Base-by-base conservation (phyloP, 805 yeast species). In the Barnettozyma siamensis region DNA sequence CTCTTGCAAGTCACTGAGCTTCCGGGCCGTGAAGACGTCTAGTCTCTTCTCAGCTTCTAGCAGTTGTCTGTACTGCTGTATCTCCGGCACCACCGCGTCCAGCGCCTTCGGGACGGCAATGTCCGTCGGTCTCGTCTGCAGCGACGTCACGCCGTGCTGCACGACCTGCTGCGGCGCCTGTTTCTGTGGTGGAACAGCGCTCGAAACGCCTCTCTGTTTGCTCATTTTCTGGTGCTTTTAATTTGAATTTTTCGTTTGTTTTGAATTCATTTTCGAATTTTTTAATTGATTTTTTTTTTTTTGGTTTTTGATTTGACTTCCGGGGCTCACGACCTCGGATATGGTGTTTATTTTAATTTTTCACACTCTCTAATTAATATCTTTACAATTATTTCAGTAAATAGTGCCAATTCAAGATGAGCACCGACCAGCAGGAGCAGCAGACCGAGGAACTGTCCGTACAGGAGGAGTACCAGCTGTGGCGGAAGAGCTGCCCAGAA, bases 1-100 rank as follows among this genome's bases (percentile, higher is more conserved):
- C 44, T 89, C 95, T 59, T 87, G 95, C 43, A 88, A 70, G 54
- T 91, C 98, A 41, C 86, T 73, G 47, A 87, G 75, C 60, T 91
- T 91, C 45, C 95, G 77, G 34, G 89, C 79, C 30, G 87, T 78
- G 49, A 85, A 72, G 42, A 91, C 75, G 60, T 93, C 98, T 35
- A 91, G 64, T 47, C 78, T 73, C 46, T 78, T 75, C 60, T 93
- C 99, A n/a, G 89, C 87, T 8, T 83, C 88, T 48, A 75, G 73
- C 35, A 91, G 68, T 40, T 78, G 72, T 54, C 83, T 76, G 62
- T 85, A 86, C 43, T 79, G 66, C 16, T 73, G 77, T n/a, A 87
- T 79, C 54, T 87, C 86, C 7, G 91, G 88, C 7, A 85, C 60
- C 17, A 71, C 53, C 7, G 61, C 57, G 42, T 65, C 67, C 21